Evolutionary conservation across 371 early-diverging fungal species (phyloP).

Genomic region (Thermomucor indicae-seudaticae): DNA sequence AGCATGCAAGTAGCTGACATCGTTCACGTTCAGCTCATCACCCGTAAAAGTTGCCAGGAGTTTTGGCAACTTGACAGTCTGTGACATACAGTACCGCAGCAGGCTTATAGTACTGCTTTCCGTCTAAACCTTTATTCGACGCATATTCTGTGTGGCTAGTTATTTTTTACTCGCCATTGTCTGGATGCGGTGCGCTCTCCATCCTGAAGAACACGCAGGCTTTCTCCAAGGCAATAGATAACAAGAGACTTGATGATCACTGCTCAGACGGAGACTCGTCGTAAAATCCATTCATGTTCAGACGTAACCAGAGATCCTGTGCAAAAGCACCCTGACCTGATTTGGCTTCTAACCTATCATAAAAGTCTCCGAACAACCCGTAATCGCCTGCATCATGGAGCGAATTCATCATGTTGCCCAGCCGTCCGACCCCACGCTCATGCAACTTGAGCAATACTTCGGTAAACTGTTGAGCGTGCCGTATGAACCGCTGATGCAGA

Average conservation of each 20-base stretch:
- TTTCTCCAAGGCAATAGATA: not conserved
- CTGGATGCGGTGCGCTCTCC: no score
- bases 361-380: slow-evolving; percentile 22
- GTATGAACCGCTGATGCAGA: slow-evolving; percentile 27
- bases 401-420: slow-evolving; percentile 26
- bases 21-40: no score
- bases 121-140: no score
- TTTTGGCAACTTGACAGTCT: no score
- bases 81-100: no score
- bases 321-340: slow-evolving; percentile 25
- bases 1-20: no score
- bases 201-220: no score
- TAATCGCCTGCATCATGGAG: slow-evolving; percentile 8
- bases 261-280: no score
- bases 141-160: no score
- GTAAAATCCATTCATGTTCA: slow-evolving; percentile 20
- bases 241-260: not conserved
- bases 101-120: no score
- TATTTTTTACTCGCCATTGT: no score
- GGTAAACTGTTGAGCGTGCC: slow-evolving; percentile 25
- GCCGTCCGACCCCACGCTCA: slow-evolving; percentile 34
- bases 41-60: no score
- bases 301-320: slow-evolving; percentile 19
- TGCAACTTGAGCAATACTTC: slow-evolving; percentile 32
- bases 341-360: slow-evolving; percentile 21